Evolutionary conservation across 2,329 filamentous ascomycete species (phyloP).

Genomic region (Colletotrichum sp.): DNA sequence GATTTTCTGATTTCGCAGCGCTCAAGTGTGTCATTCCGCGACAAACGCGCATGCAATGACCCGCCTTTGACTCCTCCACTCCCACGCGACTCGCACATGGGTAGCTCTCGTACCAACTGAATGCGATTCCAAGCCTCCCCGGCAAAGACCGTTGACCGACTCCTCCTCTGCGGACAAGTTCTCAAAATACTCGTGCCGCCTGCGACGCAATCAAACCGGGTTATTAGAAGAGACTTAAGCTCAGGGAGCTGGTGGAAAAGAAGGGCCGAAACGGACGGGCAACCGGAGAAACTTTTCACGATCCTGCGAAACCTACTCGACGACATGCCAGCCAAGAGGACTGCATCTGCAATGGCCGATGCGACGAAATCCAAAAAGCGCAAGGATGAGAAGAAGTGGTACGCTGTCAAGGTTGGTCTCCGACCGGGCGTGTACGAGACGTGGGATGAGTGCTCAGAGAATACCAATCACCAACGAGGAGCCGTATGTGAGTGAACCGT

Average conservation of each 20-base stretch:
- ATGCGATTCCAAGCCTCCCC: slow-evolving; percentile 11
- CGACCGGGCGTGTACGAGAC: slow-evolving; percentile 59
- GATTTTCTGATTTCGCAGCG: background rate
- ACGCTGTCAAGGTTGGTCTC: slow-evolving; percentile 64
- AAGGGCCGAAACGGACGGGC: background rate
- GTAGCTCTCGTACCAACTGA: slow-evolving; percentile 6
- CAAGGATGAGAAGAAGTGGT: slow-evolving; percentile 63
- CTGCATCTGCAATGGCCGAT: background rate
- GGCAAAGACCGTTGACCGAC: background rate
- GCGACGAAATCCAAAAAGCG: slow-evolving; percentile 45
- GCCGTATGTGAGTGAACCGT: slow-evolving; percentile 66
- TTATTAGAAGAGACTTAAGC: background rate
- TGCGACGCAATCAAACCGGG: background rate
- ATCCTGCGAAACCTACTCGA: background rate
- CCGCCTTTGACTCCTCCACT: slow-evolving; percentile 13
- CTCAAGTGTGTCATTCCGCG: background rate
- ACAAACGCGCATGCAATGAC: background rate
- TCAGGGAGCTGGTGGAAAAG: background rate
- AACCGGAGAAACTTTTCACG: background rate
- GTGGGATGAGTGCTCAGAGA: slow-evolving; percentile 66
- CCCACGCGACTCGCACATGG: slow-evolving; percentile 10
- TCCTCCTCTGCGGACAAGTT: background rate
- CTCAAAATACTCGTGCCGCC: background rate
- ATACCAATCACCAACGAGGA: slow-evolving; percentile 66
- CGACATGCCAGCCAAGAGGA: slow-evolving; percentile 19